Percentiles rank a stretch among this genome's conserved stretches.
These are phyloP conservation scores for Suillus weaverae DNA, from an alignment of 768 basidiomycete species.

Conservation along the genomic window DNA sequence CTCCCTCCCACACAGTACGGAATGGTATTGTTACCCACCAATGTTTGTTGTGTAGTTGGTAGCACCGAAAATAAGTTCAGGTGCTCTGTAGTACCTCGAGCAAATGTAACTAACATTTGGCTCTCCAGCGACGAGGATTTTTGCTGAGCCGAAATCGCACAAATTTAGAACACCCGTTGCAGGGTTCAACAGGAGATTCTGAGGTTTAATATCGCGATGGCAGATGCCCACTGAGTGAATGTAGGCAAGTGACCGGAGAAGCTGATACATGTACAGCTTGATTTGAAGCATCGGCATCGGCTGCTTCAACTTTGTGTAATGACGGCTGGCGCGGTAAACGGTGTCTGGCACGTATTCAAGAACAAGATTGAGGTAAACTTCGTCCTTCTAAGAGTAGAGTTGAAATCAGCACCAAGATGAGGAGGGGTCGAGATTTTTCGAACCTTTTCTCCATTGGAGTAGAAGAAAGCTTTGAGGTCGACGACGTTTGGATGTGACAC, in stretches of 20 bases:
- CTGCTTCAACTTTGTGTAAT: constrained; percentile 99
- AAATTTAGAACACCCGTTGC: constrained; percentile 95
- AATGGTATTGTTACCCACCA: constrained; percentile 54
- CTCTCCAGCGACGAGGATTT: constrained; percentile 96
- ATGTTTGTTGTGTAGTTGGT: constrained; percentile 99
- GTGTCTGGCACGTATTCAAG: constrained; percentile 99
- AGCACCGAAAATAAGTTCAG: constrained; percentile 98
- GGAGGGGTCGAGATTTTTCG: constrained; percentile 22
- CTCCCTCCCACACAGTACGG: constrained; percentile 5
- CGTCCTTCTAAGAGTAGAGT: constrained; percentile 77
- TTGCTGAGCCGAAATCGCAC: constrained; percentile 98
- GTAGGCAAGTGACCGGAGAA: constrained; percentile 96
- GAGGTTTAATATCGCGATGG: constrained; percentile 99
- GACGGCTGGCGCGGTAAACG: constrained; percentile 97
- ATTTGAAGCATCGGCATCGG: constrained; percentile 99
- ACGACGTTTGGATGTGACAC: constrained; percentile 98
- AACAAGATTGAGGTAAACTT: constrained; percentile 99
- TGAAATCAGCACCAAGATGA: constrained; percentile 12
- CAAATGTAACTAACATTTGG: constrained; percentile 99
- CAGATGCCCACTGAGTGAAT: constrained; percentile 99
- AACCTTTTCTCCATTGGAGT: constrained; percentile 99
- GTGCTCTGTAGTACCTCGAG: constrained; percentile 98
- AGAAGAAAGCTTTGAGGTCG: constrained; percentile 97
- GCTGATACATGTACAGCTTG: constrained; percentile 99
- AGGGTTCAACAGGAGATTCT: constrained; percentile 97